Percentiles rank a stretch among this genome's conserved stretches.
Conservation (phyloP, 2,329 filamentous ascomycete species). For the Calonectria pauciramosa region DNA sequence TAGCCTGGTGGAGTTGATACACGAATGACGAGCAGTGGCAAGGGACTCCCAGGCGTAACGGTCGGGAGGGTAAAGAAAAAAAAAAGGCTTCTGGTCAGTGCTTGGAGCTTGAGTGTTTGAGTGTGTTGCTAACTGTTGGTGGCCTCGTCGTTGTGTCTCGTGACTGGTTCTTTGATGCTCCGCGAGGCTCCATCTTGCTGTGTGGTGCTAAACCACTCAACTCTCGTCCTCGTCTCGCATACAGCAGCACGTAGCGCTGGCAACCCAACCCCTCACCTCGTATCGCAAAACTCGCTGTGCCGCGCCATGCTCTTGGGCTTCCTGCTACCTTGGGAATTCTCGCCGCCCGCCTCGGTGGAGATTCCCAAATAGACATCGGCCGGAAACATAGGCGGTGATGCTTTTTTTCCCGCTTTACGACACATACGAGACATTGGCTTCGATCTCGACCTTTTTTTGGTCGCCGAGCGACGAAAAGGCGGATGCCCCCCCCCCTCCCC, state of each 20-base stretch:
- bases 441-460: not conserved
- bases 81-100: conserved; percentile 10
- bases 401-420: not conserved
- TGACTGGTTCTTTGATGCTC: not conserved
- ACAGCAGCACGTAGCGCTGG: not conserved
- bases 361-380: conserved; percentile 5
- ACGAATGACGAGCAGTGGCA: not conserved
- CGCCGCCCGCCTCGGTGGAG: conserved; percentile 6
- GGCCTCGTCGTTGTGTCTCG: not conserved
- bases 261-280: conserved; percentile 12
- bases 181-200: not conserved
- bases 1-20: conserved; percentile 1
- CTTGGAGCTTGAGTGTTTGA: not conserved
- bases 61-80: not conserved
- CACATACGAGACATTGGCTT: not conserved
- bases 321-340: conserved; percentile 1
- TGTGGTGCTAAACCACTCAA: conserved; percentile 3
- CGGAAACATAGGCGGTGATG: not conserved
- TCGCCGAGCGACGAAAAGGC: not conserved
- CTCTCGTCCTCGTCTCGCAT: conserved; percentile 2
- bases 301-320: conserved; percentile 5
- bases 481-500: not conserved
- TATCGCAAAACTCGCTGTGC: conserved; percentile 23
- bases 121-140: conserved; percentile 4
- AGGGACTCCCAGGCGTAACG: conserved; percentile 15